Percentiles rank a stretch among this genome's conserved stretches.
Evolutionary conservation across 768 basidiomycete genomes (phyloP).

Genomic region (Tulasnella sp.): DNA sequence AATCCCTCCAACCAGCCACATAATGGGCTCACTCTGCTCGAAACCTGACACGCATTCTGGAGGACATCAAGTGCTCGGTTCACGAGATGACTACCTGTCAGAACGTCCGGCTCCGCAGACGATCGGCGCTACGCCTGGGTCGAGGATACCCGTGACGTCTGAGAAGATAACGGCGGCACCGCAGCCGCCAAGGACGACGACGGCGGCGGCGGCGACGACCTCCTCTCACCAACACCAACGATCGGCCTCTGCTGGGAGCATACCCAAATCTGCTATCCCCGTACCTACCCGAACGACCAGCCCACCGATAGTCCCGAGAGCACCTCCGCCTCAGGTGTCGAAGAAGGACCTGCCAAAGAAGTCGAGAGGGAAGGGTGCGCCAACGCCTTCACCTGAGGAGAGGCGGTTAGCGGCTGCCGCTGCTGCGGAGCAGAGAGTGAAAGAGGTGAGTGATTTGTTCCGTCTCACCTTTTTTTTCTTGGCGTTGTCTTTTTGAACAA

Average conservation of each 20-base stretch:
- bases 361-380: background rate
- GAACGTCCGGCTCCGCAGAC: background rate
- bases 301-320: background rate
- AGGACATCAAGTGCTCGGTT: slow-evolving; percentile 1
- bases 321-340: background rate
- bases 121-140: background rate
- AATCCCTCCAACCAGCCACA: background rate
- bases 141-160: background rate
- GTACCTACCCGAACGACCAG: background rate
- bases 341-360: background rate
- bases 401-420: slow-evolving; percentile 3
- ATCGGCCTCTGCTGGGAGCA: background rate
- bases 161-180: background rate
- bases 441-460: background rate
- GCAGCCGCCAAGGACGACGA: background rate
- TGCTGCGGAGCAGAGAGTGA: slow-evolving; percentile 6
- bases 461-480: too few species aligned
- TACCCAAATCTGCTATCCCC: background rate
- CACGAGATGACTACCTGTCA: background rate
- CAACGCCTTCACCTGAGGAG: background rate
- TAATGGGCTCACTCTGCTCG: slow-evolving; percentile 8
- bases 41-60: slow-evolving; percentile 15
- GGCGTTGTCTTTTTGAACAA: background rate
- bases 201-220: background rate
- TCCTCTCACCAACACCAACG: background rate